Base-by-base conservation (phyloP, 768 basidiomycete species). In the Russula foetens region DNA sequence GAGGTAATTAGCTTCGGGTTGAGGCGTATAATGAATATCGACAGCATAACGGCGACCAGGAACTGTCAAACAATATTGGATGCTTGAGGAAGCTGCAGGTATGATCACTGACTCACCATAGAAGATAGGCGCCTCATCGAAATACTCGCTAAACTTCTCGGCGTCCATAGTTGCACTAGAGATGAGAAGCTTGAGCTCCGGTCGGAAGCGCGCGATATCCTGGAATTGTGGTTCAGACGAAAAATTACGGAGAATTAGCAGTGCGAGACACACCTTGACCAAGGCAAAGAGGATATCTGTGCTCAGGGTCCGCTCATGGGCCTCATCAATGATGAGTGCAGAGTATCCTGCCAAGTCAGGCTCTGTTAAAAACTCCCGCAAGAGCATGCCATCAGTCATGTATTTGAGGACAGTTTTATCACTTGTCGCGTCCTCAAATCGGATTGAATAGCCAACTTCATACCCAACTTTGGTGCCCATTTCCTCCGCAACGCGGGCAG, bases 381-480 rank as follows among this genome's bases (percentile, higher is more conserved):
- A 76, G 28, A 99, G 79, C 97, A 99, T 98, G 35, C 97, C 97
- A 69, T 99, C 97, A 46, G 97, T 99, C 97, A 99, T 97, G 75
- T 99, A 99, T 75, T 99, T 98, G 69, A 99, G 79, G 46, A 95
- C 88, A 4, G 97, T 99, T 78, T 97, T 98, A 79, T 98, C 94
- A 76, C 92, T 97, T 21, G 97, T 99, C 72, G 94, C 97, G 73
- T 99, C 97, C 74, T 99, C 97, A 75, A 99, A 99, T 33, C 97
- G 92, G 67, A 99, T 99, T 35, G 95, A 96, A 73, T 99, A 99
- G n/a, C 97, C 97, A 52, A 99, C 97, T 75, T 98, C 96, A 67
- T 95, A 91, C 11, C 97, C 97, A 43, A 99, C 86, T 72, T 98
- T 90, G 3, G 86, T 90, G 8, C 95, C 97, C 88, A 98, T 94